phyloP scores from a whole-genome alignment of 2,329 filamentous ascomycete species.

The Microdochium trichocladiopsis region DNA sequence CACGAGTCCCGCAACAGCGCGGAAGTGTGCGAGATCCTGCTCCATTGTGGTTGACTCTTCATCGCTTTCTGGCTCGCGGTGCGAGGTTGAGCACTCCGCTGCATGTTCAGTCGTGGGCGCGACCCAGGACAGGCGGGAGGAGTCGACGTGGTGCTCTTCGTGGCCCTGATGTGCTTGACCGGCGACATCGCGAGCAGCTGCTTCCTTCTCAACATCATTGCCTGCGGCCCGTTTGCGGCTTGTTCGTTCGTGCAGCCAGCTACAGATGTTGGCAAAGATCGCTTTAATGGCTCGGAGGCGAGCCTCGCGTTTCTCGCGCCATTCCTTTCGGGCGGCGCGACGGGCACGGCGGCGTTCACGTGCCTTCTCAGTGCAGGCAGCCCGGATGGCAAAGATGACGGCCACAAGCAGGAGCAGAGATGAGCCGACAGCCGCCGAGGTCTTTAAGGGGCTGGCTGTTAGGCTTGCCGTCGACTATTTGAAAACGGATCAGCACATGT shows the following conservation, averaged over 20 bases:
- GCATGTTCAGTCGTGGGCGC: not conserved
- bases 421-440: not conserved
- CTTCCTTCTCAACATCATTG: not conserved
- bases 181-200: not conserved
- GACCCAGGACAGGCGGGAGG: not conserved
- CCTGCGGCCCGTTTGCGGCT: not conserved
- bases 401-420: not conserved
- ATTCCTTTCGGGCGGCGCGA: not conserved
- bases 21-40: conserved; percentile 5
- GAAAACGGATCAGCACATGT: not conserved
- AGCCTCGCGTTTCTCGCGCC: not conserved
- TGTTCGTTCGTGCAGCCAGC: not conserved
- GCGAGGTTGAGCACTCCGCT: no score
- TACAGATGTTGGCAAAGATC: not conserved
- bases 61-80: not conserved
- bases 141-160: conserved; percentile 1
- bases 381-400: not conserved
- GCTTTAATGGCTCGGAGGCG: not conserved
- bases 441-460: conserved; percentile 7
- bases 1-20: conserved; percentile 3
- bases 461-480: conserved; percentile 2
- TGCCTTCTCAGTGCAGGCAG: not conserved
- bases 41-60: conserved; percentile 6
- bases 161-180: conserved; percentile 12
- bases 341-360: not conserved